Base-by-base conservation (phyloP, 208 protist genomes). In the Trypanosoma cruzi region DNA sequence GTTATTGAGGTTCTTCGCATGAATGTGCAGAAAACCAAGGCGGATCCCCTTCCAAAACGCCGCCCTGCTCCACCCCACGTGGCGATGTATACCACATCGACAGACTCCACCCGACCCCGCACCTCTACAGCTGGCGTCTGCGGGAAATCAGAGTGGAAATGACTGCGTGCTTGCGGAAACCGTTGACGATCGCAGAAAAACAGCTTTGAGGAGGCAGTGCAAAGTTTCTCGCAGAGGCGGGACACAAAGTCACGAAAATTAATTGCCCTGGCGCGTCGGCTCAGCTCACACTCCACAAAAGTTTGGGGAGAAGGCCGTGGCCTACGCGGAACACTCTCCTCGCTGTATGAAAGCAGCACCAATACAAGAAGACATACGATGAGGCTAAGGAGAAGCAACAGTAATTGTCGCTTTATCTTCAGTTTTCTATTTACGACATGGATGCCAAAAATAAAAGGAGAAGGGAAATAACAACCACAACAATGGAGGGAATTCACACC, bases 11-110 rank as follows among this genome's bases (percentile, higher is more conserved):
- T 79, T 79, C 42, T 79, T 79, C 16, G 55, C 73, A 42, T 79
- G 73, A 57, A 79, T 57, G 46, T 79, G 73, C 36, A 79, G 59
- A 11, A 68, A 79, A 20, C 77, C 29, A 18, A 79, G 18, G 5
- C 7, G 34, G 4, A 59, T 59, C 46, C 16, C 28, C 5, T 75
- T 75, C 73, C 68, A 79, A 5, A 53, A 14, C 8, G 68, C 58
- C 8, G 77, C 37, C 16, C 7, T 4, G 26, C 58, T 52, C 34
- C 57, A 68, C 0, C 71, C 29, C 36, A n/a, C 68, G 48, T 40
- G 22, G 68, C 68, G 32, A 29, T 31, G 24, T 64, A 64, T 18
- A 73, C 68, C 16, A 66, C 55, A 52, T 62, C 57, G 3, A 73
- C 46, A 26, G 13, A 10, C 13, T 42, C 32, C 20, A 40, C 36